Evolutionary conservation across 352 stramenopile species (phyloP).

Genomic region (Pseudoperonospora humuli): DNA sequence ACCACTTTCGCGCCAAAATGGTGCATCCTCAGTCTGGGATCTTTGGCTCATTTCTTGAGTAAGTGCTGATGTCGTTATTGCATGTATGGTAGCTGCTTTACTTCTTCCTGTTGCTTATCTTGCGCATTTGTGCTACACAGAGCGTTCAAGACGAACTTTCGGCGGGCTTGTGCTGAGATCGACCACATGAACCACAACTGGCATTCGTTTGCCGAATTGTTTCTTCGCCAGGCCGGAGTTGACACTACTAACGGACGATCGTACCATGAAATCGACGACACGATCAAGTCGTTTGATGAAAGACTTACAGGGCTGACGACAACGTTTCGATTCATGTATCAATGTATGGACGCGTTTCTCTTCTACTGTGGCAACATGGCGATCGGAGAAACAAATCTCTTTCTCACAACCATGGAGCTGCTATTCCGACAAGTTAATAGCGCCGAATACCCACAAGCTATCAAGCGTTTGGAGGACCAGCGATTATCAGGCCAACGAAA

Average conservation of each 20-base stretch:
- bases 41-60: constrained; percentile 63
- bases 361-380: constrained; percentile 73
- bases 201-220: constrained; percentile 43
- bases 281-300: constrained; percentile 26
- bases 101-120: not conserved
- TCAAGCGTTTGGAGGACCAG: constrained; percentile 22
- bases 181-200: constrained; percentile 43
- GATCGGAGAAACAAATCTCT: constrained; percentile 67
- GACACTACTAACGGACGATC: constrained; percentile 9
- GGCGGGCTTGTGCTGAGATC: constrained; percentile 39
- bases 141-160: constrained; percentile 67
- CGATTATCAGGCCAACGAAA: not conserved
- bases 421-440: constrained; percentile 67
- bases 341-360: constrained; percentile 67
- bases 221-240: constrained; percentile 32
- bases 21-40: constrained; percentile 51
- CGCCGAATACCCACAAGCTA: constrained; percentile 54
- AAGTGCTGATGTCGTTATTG: constrained; percentile 12
- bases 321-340: constrained; percentile 79
- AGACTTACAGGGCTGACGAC: constrained; percentile 27
- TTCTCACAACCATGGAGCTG: constrained; percentile 59
- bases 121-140: constrained; percentile 19
- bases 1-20: constrained; percentile 44
- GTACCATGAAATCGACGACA: constrained; percentile 42
- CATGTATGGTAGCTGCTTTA: not conserved